Base-by-base conservation (phyloP, 2,329 filamentous ascomycete genomes). In the Neospermospora avenae region DNA sequence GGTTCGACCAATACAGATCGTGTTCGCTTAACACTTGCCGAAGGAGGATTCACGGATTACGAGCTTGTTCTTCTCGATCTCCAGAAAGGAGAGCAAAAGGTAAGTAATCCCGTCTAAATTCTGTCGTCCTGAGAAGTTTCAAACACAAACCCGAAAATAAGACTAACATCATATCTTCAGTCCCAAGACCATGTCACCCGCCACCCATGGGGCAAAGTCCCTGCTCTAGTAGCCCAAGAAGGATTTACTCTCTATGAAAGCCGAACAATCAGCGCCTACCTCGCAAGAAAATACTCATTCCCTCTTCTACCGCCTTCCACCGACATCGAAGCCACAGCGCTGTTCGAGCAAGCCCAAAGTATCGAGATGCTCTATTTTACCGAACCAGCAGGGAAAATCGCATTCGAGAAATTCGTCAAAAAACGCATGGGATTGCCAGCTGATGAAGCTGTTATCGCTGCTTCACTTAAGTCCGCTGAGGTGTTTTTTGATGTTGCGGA, bases 231-330 rank as follows among this genome's bases (percentile, higher is more conserved):
- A 51, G 77, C 74, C 63, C 65, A 75, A 13, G 70, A 74, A 3
- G 75, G 75, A 0, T 78, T 79, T 67, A 77, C 72, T 53, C 73
- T 80, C 57, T 77, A 77, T 65, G 77, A 80, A 68, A 78, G 76
- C 66, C 77, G 77, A 37, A 74, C 75, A 54, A 80, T 80, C 66
- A 78, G 75, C 75, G 76, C 76, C 68, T 78, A 78, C 67, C 74
- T 80, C 59, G 69, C 77, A 11, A 74, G 25, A 34, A 78, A 77
- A 65, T 80, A 79, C 71, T 74, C 70, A n/a, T 75, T 79, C 60
- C 75, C 75, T 54, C 75, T 79, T 55, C 68, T 79, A 24, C 77
- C 77, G 13, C 20, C 69, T 0, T 66, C 66, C 60, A 73, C 75
- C 31, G 74, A 79, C 64, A 7, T 70, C 62, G 73, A 78, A 64